phyloP scores from a whole-genome alignment of 148 eudicot genomes.

The Rhododendron kiyosumense region DNA sequence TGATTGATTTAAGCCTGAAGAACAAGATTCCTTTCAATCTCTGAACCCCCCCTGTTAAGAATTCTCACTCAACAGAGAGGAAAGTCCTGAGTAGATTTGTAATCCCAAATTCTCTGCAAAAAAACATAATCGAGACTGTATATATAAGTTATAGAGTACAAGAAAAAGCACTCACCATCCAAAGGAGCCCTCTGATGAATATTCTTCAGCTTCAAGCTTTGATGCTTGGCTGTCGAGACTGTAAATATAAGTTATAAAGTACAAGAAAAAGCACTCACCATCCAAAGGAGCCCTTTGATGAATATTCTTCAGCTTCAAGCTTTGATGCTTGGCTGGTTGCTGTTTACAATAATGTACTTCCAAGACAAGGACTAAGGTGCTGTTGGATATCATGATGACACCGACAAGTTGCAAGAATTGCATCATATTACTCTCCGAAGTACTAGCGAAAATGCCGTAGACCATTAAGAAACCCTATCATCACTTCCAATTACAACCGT shows the following conservation, averaged over 20 bases:
- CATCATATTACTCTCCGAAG: background rate
- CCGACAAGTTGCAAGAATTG: background rate
- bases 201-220: conserved; percentile 1
- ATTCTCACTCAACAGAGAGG: background rate
- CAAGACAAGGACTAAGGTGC: background rate
- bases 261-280: background rate
- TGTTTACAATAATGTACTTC: conserved; percentile 1
- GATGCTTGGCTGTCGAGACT: background rate
- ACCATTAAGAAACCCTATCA: background rate
- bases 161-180: background rate
- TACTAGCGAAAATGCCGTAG: background rate
- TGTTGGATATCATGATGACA: background rate
- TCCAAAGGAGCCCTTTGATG: background rate
- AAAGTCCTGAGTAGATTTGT: background rate
- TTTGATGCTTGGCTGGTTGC: background rate
- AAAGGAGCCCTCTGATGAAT: background rate
- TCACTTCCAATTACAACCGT: background rate
- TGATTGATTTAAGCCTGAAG: background rate
- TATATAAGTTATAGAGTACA: too few species aligned
- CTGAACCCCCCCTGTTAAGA: background rate
- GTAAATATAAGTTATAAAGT: background rate
- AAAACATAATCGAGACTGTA: background rate
- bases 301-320: conserved; percentile 3
- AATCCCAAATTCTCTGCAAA: background rate
- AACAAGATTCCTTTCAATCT: background rate